These are phyloP conservation scores for Mycosphaerella sp. DNA, from an alignment of 2,329 filamentous ascomycete species.

Conservation along the genomic window DNA sequence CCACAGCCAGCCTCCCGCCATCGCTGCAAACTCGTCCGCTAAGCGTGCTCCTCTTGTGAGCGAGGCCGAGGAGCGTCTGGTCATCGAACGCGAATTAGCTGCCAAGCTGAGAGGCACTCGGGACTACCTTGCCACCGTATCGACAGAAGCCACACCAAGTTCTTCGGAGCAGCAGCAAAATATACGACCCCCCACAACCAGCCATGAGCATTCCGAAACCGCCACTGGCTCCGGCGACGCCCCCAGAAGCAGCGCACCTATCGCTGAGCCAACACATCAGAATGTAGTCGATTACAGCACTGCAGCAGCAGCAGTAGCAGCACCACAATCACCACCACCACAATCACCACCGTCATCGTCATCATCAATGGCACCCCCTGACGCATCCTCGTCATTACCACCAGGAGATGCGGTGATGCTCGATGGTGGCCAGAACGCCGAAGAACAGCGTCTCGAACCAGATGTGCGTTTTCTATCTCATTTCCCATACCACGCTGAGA, in stretches of 20 bases:
- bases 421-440: slow-evolving; percentile 25
- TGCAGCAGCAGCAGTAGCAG: neutral
- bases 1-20: neutral
- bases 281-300: neutral
- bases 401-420: slow-evolving; percentile 6
- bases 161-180: neutral
- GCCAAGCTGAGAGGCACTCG: slow-evolving; percentile 17
- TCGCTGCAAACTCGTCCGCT: neutral
- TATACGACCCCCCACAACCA: neutral
- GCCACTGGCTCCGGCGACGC: neutral
- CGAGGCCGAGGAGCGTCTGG: slow-evolving; percentile 5
- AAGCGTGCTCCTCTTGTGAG: slow-evolving; percentile 1
- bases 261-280: neutral
- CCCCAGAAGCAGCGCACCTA: neutral
- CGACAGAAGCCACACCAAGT: slow-evolving; percentile 1
- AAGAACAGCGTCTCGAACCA: slow-evolving; percentile 34
- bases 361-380: neutral
- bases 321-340: neutral
- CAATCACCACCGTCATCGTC: neutral
- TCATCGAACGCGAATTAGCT: slow-evolving; percentile 19
- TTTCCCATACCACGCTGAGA: neutral
- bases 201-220: slow-evolving; percentile 6
- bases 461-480: slow-evolving; percentile 28
- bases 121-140: slow-evolving; percentile 11
- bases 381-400: neutral